These are phyloP conservation scores for Hypoxylon sp. DNA, from an alignment of 2,329 filamentous ascomycete genomes.

Conservation along the genomic window DNA sequence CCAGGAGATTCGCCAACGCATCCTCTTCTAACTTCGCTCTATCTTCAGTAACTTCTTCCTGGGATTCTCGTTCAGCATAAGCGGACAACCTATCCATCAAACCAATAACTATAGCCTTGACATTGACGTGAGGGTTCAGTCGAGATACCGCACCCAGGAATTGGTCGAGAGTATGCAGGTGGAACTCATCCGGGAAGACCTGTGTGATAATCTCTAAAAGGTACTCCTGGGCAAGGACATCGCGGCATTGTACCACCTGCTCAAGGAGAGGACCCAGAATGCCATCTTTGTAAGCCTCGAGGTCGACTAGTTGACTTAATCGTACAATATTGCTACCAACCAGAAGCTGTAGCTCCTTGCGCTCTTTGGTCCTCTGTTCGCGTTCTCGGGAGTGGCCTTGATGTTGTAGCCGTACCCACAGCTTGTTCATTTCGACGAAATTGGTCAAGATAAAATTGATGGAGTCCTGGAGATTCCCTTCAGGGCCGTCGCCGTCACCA, in stretches of 20 bases:
- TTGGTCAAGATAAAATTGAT: slow-evolving; percentile 99
- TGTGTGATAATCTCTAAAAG: slow-evolving; percentile 97
- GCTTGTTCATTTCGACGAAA: slow-evolving; percentile 99
- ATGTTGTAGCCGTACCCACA: slow-evolving; percentile 97
- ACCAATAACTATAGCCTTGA: slow-evolving; percentile 97
- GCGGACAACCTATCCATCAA: slow-evolving; percentile 96
- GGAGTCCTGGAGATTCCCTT: slow-evolving; percentile 95
- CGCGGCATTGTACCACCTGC: slow-evolving; percentile 96
- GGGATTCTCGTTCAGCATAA: slow-evolving; percentile 89
- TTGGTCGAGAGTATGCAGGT: slow-evolving; percentile 94
- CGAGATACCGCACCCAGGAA: slow-evolving; percentile 92
- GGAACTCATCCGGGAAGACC: slow-evolving; percentile 98
- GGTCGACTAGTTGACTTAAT: slow-evolving; percentile 91
- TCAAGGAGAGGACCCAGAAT: slow-evolving; percentile 91
- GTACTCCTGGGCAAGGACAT: slow-evolving; percentile 97
- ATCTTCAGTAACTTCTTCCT: slow-evolving; percentile 74
- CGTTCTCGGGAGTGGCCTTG: slow-evolving; percentile 96
- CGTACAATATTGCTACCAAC: slow-evolving; percentile 97
- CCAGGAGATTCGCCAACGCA: slow-evolving; percentile 78
- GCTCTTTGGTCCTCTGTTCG: slow-evolving; percentile 91
- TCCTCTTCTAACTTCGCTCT: slow-evolving; percentile 84
- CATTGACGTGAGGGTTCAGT: slow-evolving; percentile 94
- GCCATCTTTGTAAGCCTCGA: slow-evolving; percentile 90
- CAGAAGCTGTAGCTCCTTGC: slow-evolving; percentile 92
- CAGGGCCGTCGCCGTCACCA: slow-evolving; percentile 85